Evolutionary conservation across 2,329 filamentous ascomycete species (phyloP), one percentile per base, ranked within the genome.

Genomic region (Diaporthe capsici): DNA sequence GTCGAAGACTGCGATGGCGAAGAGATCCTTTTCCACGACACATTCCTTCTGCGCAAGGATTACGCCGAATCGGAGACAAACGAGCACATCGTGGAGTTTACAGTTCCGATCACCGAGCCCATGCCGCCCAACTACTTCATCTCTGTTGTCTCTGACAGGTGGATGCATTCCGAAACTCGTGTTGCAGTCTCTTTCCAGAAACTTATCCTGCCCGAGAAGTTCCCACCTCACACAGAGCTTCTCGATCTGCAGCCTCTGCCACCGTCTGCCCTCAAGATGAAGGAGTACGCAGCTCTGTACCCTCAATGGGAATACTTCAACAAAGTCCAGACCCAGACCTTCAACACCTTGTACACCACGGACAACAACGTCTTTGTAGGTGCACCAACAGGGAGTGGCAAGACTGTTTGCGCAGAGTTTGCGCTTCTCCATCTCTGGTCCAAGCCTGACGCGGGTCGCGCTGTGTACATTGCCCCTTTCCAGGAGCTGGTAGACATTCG

Each of bases 81-180:
- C 78, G 96, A 98, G 85, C 97, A 99, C 84, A 86, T 98, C 15
- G 94, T 99, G 39, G 97, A 99, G 80, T 97, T 99, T 80, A 98
- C 96, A 0, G 96, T 98, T 4, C 94, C 97, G 0, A 98, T 99
- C 79, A 96, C 95, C 0, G 97, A 99, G 80, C 97, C 97, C 0
- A 98, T 98, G 94, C 97, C 97, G 20, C 97, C 97, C 0, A 98
- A 99, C 84, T 99, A 99, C 86, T 99, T 99, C 85, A 95, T 99
- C 80, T 97, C 95, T 0, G 91, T 99, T 53, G 87, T 98, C 28
- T 98, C 96, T 4, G 97, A 99, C 84, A 90, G 97, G 79, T 99
- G 97, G 97, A 98, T 99, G 95, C 95, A 98, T 82, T 95, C 96
- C 0, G 96, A 99, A 86, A 98, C 96, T 1, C 95, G 96, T 82